Base-by-base conservation (phyloP, 139 green algal genomes). In the Coelastrella sp. region DNA sequence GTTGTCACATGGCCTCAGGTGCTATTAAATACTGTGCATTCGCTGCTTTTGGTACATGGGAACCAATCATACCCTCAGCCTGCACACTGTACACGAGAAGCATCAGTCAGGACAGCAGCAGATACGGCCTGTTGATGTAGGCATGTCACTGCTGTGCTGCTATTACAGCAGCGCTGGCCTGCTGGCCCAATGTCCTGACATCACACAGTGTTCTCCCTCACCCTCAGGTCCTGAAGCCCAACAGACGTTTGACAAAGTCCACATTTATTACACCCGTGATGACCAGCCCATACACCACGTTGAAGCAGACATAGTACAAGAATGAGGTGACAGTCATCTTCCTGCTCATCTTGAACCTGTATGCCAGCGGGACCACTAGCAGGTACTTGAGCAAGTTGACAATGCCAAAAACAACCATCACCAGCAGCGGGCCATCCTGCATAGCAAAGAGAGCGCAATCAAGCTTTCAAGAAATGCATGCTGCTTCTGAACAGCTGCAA, bases 231-330 rank as follows among this genome's bases (percentile, higher is more conserved):
- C 35, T 49, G 35, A 49, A 49, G 35, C 35, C 35, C 35, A 49
- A 49, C 35, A 49, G 35, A 49, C 35, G 35, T 49, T 25, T 76
- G 15, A 76, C 10, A 19, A 24, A 27, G 68, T 76, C 68, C 17
- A 79, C 35, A 49, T 68, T 22, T 8, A 90, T 60, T 0, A 87
- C 66, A 12, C 49, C 78, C 6, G 65, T 22, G 5, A 61, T 78
- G 60, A 56, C 78, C 19, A 91, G 78, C 61, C 65, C 78, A 70
- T 94, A 94, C 8, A 93, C 72, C 22, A 85, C 74, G 56, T 94
- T 93, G 89, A 90, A 95, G 3, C 35, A 60, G 6, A 12, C 84
- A 78, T 95, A 95, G 22, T 91, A 92, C 7, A n/a, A 20, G 25
- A 93, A 79, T 57, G 89, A 85, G 11, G 89, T 70, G 0, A 86